Percentiles rank a stretch among this genome's conserved stretches.
Evolutionary conservation across 2,329 filamentous ascomycete species (phyloP).

Genomic region (Xylaria multiplex): DNA sequence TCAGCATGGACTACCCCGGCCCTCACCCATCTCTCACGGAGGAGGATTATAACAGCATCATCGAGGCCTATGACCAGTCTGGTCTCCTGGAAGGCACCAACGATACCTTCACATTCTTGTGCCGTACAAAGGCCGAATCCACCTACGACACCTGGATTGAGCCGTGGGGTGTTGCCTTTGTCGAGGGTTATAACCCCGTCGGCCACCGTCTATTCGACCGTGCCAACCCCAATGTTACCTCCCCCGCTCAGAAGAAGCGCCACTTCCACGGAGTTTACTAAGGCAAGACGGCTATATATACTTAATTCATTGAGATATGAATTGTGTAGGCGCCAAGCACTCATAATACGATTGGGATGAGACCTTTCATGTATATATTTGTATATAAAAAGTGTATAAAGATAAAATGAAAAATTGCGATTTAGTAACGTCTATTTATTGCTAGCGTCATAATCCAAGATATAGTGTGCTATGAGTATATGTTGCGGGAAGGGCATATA

Average conservation of each 20-base stretch:
- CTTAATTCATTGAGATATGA: neutral
- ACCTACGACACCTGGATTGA: constrained; percentile 36
- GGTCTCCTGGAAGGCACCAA: constrained; percentile 38
- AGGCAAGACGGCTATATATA: neutral
- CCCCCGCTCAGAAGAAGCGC: neutral
- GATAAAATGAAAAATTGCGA: too few relatives aligned
- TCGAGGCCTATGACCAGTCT: constrained; percentile 33
- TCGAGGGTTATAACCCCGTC: constrained; percentile 20
- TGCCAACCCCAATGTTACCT: constrained; percentile 14
- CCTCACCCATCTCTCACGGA: constrained; percentile 32
- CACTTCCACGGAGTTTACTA: constrained; percentile 6
- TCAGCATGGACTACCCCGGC: constrained; percentile 40
- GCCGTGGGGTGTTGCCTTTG: constrained; percentile 19
- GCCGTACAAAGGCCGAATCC: constrained; percentile 31
- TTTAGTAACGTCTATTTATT: too few relatives aligned
- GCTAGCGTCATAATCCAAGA: too few relatives aligned
- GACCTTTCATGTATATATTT: neutral
- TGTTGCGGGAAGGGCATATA: too few relatives aligned
- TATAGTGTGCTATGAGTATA: too few relatives aligned
- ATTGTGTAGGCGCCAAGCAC: neutral
- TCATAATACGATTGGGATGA: neutral
- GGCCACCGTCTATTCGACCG: constrained; percentile 27
- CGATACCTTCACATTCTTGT: constrained; percentile 39
- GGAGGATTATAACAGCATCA: constrained; percentile 35
- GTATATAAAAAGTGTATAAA: neutral